phyloP scores from a whole-genome alignment of 768 basidiomycete genomes.

The Postia placenta region DNA sequence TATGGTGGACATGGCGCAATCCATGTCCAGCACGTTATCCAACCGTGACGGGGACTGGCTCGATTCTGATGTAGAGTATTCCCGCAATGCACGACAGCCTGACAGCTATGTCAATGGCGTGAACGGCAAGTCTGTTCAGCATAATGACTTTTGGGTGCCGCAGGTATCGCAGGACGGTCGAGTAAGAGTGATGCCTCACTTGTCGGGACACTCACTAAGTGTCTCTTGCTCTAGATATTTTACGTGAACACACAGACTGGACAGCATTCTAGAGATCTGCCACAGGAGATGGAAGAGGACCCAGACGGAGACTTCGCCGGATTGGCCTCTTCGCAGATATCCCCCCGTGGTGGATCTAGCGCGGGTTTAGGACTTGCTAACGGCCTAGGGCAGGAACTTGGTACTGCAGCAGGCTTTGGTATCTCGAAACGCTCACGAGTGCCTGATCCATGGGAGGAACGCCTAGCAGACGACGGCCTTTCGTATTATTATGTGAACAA shows the following conservation, averaged over 20 bases:
- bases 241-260: conserved; percentile 91
- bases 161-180: conserved; percentile 77
- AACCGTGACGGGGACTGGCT: conserved; percentile 53
- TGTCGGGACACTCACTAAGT: not conserved
- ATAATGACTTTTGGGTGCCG: conserved; percentile 89
- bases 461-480: conserved; percentile 76
- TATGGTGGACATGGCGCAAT: conserved; percentile 43
- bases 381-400: conserved; percentile 3
- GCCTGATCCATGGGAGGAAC: conserved; percentile 80
- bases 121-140: conserved; percentile 29
- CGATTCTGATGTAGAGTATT: conserved; percentile 34
- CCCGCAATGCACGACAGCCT: conserved; percentile 14
- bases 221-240: conserved; percentile 60
- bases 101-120: conserved; percentile 9
- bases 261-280: conserved; percentile 78
- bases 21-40: conserved; percentile 34
- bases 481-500: conserved; percentile 79
- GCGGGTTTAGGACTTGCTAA: conserved; percentile 37
- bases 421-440: conserved; percentile 50
- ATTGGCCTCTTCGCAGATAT: conserved; percentile 43
- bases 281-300: conserved; percentile 63
- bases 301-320: conserved; percentile 60
- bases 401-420: conserved; percentile 48
- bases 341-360: conserved; percentile 48
- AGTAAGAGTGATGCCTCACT: conserved; percentile 36